These are phyloP conservation scores for Globisporangium yorkense DNA, from an alignment of 352 stramenopile species.

Conservation along the genomic window DNA sequence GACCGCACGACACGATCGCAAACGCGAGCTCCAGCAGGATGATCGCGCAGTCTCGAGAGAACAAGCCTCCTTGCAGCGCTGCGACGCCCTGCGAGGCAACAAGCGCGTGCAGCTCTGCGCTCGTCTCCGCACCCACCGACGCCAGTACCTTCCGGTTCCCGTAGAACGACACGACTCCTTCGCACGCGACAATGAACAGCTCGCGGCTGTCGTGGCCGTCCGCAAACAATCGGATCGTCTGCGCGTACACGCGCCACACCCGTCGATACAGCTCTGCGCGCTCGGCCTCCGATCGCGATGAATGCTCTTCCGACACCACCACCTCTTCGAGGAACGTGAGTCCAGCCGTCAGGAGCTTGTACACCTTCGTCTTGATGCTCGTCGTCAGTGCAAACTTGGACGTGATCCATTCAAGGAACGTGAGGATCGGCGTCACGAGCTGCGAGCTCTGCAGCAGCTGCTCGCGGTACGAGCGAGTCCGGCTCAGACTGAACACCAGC, in stretches of 20 bases:
- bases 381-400: constrained; percentile 27
- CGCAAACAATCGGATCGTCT: constrained; percentile 30
- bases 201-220: constrained; percentile 29
- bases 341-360: constrained; percentile 26
- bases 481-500: constrained; percentile 44
- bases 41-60: constrained; percentile 56
- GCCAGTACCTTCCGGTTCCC: constrained; percentile 20
- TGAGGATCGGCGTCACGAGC: constrained; percentile 5
- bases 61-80: constrained; percentile 31
- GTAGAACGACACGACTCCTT: constrained; percentile 35
- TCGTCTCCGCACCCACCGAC: constrained; percentile 23
- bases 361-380: constrained; percentile 28
- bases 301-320: constrained; percentile 25
- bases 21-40: constrained; percentile 36
- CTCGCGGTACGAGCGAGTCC: constrained; percentile 27
- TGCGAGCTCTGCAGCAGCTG: constrained; percentile 36
- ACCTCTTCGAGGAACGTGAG: constrained; percentile 51
- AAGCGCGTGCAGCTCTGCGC: constrained; percentile 14
- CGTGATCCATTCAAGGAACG: constrained; percentile 31
- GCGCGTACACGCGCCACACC: constrained; percentile 25
- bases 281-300: constrained; percentile 9
- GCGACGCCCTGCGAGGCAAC: constrained; percentile 15
- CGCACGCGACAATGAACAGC: constrained; percentile 38
- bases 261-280: constrained; percentile 16
- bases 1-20: constrained; percentile 5